Percentiles rank a stretch among this genome's conserved stretches.
Conservation (phyloP, 352 stramenopile species). For the Globisporangium alternatum region DNA sequence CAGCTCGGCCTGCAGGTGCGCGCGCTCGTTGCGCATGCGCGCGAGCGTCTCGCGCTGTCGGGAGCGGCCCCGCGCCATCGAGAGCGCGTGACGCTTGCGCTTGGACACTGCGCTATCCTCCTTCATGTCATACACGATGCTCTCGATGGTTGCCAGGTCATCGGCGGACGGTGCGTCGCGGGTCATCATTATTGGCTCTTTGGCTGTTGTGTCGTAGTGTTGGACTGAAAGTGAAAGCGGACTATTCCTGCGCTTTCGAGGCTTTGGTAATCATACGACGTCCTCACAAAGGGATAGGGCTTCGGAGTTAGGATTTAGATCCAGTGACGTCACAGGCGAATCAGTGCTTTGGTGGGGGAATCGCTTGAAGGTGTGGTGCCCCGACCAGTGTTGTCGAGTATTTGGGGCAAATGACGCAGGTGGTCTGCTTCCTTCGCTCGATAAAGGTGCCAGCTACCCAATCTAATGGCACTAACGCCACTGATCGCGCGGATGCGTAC, state of each 20-base stretch:
- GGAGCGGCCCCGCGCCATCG: constrained; percentile 27
- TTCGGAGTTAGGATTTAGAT: too few species aligned
- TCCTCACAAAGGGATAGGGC: too few species aligned
- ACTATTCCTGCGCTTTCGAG: not conserved
- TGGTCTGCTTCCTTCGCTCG: too few species aligned
- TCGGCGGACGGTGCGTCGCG: not conserved
- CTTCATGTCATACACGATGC: constrained; percentile 8
- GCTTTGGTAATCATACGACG: too few species aligned
- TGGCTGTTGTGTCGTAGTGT: not conserved
- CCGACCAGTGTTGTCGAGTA: too few species aligned
- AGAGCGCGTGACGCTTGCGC: constrained; percentile 13
- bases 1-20: constrained; percentile 21
- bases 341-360: too few species aligned
- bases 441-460: too few species aligned
- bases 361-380: too few species aligned
- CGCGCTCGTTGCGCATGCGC: constrained; percentile 26
- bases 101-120: constrained; percentile 6
- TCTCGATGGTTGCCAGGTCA: constrained; percentile 3
- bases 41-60: constrained; percentile 26
- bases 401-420: too few species aligned
- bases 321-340: too few species aligned
- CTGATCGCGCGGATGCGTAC: too few species aligned
- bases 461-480: too few species aligned
- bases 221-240: not conserved
- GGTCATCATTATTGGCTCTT: not conserved